Conservation (phyloP, 2,329 filamentous ascomycete genomes). For the Colletotrichum siamense region DNA sequence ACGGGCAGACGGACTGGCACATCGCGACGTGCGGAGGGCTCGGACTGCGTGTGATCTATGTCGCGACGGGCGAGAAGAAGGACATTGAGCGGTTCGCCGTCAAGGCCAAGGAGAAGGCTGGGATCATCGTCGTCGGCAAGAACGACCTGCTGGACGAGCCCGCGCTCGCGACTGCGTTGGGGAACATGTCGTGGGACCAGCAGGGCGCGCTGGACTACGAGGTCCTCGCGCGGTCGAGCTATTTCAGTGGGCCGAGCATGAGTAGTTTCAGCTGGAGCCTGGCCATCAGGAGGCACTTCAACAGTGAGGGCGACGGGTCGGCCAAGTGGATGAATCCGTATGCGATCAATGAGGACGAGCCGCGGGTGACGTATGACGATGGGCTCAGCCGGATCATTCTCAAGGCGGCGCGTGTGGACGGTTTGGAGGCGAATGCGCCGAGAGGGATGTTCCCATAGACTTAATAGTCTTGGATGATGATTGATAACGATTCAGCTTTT, state of each 20-base stretch:
- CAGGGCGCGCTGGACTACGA: not conserved
- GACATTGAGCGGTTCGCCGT: not conserved
- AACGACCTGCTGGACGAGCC: not conserved
- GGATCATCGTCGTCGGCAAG: not conserved
- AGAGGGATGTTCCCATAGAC: not conserved
- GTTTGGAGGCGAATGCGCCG: not conserved
- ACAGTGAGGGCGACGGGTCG: not conserved
- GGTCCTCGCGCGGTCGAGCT: not conserved
- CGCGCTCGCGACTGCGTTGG: not conserved
- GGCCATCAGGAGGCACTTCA: not conserved
- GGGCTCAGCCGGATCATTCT: not conserved
- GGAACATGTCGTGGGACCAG: not conserved
- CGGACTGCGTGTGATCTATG: not conserved
- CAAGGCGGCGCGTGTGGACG: not conserved
- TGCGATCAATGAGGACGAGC: not conserved
- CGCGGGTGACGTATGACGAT: not conserved
- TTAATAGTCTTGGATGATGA: not conserved
- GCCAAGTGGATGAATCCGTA: not conserved
- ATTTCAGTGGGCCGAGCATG: not conserved
- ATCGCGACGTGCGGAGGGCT: not conserved
- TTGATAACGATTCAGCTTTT: slow-evolving; percentile 31
- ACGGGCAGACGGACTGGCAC: not conserved
- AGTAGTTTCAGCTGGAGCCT: not conserved
- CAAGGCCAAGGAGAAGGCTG: not conserved
- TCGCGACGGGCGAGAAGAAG: not conserved